Percentiles rank a stretch among this genome's conserved stretches.
These are phyloP conservation scores for Rhodotorula toruloides DNA, from an alignment of 768 basidiomycete species.

Conservation along the genomic window DNA sequence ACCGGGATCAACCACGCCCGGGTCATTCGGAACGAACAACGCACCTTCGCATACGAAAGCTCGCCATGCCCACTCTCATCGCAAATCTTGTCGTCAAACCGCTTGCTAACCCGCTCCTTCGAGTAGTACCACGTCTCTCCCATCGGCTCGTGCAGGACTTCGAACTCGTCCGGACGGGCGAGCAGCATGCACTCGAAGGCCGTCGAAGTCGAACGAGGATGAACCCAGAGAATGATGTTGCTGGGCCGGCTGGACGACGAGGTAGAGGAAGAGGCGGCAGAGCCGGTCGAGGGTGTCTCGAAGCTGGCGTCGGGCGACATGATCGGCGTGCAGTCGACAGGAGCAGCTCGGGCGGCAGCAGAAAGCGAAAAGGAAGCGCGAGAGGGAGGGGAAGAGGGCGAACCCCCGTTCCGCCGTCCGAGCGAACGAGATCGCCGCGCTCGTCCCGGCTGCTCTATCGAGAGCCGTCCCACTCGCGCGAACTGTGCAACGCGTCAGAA, in stretches of 20 bases:
- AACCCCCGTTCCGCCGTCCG: no score
- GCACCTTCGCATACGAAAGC: conserved; percentile 35
- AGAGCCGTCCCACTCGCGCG: no score
- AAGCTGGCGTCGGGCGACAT: background rate
- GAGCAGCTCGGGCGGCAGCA: background rate
- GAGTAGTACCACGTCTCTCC: conserved; percentile 40
- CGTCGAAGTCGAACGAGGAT: conserved; percentile 33
- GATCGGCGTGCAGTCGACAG: background rate
- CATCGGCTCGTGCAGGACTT: conserved; percentile 41
- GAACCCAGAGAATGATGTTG: conserved; percentile 37
- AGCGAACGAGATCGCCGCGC: no score
- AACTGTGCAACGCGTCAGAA: no score
- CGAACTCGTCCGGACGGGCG: conserved; percentile 17
- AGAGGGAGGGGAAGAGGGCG: no score
- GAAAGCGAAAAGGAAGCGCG: background rate
- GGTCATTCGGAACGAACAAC: background rate
- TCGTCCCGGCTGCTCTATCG: no score
- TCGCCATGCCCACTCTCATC: conserved; percentile 21
- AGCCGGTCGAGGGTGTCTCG: no score
- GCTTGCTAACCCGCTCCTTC: conserved; percentile 34
- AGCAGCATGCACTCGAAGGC: conserved; percentile 43
- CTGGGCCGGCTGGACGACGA: background rate
- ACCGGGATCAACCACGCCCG: no score
- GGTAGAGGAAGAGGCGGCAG: no score
- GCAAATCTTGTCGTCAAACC: conserved; percentile 33